Percentiles rank a stretch among this genome's conserved stretches.
Evolutionary conservation across 805 yeast species (phyloP).

Genomic region (Dipodascopsis uninucleata): DNA sequence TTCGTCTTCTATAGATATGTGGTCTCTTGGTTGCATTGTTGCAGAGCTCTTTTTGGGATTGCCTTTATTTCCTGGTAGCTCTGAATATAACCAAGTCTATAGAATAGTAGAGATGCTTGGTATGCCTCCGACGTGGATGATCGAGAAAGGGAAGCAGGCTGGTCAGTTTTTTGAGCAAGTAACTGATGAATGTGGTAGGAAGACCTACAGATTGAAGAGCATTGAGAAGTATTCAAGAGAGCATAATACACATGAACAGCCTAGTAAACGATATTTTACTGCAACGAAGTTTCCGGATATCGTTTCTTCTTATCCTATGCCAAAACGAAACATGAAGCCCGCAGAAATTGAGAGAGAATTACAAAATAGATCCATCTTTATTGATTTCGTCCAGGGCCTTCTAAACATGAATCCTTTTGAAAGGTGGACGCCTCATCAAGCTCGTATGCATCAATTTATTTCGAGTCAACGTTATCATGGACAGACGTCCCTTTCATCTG

Average conservation of each 20-base stretch:
- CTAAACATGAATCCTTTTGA: slow-evolving; percentile 85
- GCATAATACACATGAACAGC: slow-evolving; percentile 54
- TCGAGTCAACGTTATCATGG: slow-evolving; percentile 50
- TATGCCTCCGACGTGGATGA: slow-evolving; percentile 90
- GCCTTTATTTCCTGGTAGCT: slow-evolving; percentile 91
- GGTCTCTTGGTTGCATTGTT: slow-evolving; percentile 93
- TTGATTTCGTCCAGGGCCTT: slow-evolving; percentile 75
- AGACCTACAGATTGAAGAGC: slow-evolving; percentile 44
- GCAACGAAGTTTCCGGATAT: slow-evolving; percentile 65
- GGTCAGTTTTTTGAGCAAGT: slow-evolving; percentile 58
- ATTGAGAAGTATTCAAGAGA: slow-evolving; percentile 50
- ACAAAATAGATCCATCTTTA: slow-evolving; percentile 63
- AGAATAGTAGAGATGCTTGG: slow-evolving; percentile 77
- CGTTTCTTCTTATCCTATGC: slow-evolving; percentile 63
- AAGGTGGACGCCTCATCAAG: slow-evolving; percentile 97
- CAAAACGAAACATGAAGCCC: slow-evolving; percentile 37
- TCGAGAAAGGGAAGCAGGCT: slow-evolving; percentile 89
- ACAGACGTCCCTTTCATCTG: no score
- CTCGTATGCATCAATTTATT: slow-evolving; percentile 84
- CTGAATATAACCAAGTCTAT: slow-evolving; percentile 85
- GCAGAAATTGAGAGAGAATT: slow-evolving; percentile 58
- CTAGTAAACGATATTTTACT: slow-evolving; percentile 80
- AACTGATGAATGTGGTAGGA: slow-evolving; percentile 38
- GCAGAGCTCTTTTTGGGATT: slow-evolving; percentile 88
- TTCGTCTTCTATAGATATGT: slow-evolving; percentile 89